phyloP scores from a whole-genome alignment of 2,329 filamentous ascomycete species.

The Phaeosphaeriaceae sp. region DNA sequence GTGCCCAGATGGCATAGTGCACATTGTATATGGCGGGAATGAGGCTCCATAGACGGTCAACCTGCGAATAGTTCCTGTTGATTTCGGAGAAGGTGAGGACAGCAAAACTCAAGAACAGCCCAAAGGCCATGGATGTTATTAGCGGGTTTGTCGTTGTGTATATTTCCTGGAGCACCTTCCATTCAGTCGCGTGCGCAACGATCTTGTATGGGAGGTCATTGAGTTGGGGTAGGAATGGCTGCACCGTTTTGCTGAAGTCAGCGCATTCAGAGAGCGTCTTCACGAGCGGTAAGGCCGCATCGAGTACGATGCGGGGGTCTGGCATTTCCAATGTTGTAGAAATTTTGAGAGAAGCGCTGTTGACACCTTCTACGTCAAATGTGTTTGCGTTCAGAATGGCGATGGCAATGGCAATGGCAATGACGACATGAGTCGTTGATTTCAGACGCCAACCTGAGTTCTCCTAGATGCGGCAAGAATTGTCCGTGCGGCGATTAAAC shows the following conservation, averaged over 20 bases:
- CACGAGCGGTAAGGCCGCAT: constrained; percentile 69
- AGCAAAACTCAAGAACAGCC: constrained; percentile 71
- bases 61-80: constrained; percentile 95
- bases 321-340: constrained; percentile 51
- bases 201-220: constrained; percentile 52
- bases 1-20: constrained; percentile 85
- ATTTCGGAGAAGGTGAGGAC: constrained; percentile 80
- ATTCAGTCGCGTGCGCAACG: constrained; percentile 64
- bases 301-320: constrained; percentile 29
- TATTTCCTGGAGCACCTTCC: constrained; percentile 69
- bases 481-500: constrained; percentile 22
- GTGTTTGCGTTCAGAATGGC: not conserved
- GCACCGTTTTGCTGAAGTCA: constrained; percentile 75
- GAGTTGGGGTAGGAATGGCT: constrained; percentile 76
- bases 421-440: constrained; percentile 37
- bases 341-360: not conserved
- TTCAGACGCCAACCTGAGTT: constrained; percentile 7
- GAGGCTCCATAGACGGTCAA: constrained; percentile 91
- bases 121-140: constrained; percentile 74
- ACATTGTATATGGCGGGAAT: constrained; percentile 85
- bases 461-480: no score
- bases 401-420: constrained; percentile 10
- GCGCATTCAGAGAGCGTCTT: constrained; percentile 75
- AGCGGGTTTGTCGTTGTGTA: constrained; percentile 89
- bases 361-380: not conserved